Base-by-base conservation (phyloP, 2,329 filamentous ascomycete species). In the Curvularia hawaiiensis region DNA sequence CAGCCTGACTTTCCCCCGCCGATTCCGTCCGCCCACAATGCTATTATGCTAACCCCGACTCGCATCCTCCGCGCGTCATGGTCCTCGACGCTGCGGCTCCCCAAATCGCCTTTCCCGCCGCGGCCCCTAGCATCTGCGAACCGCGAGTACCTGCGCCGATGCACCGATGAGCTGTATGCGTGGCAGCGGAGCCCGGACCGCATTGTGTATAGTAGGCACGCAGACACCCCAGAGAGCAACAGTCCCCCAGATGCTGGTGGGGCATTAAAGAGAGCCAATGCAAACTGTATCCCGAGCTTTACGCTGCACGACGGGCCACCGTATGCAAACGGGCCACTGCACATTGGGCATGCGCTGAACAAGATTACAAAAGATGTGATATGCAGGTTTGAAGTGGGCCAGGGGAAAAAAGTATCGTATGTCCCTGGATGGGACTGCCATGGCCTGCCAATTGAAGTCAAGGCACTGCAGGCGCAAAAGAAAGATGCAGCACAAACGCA, bases 381-480 rank as follows among this genome's bases (percentile, higher is more conserved):
- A 60, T 83, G 92, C 66, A 86, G 95, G 40, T 87, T 89, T 60
- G 88, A 97, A 78, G 80, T 98, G 59, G 87, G 90, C 59, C 84
- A 89, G 71, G 95, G 91, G 18, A 88, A 85, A 65, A 83, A 86
- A 61, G 88, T 98, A 33, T 83, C 87, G 39, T 99, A 96, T 71
- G 83, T 92, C 16, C 95, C 95, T 2, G 94, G 95, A 45, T 99
- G 95, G 95, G 96, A 99, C 75, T 99, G 95, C 65, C 95, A 99
- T 80, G 95, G 95, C 0, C 83, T 99, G 48, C 95, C 95, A 1
- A 99, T 99, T 71, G 95, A 99, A 82, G 84, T 98, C 68, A 99
- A 98, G 78, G 95, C 93, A 24, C 83, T 99, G 16, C 90, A 90
- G 67, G 77, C 79, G 64, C 71, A 77, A 65, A 70, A 81, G 73